Conservation (phyloP, 345 rosid genomes). For the Hirschfeldia incana region DNA sequence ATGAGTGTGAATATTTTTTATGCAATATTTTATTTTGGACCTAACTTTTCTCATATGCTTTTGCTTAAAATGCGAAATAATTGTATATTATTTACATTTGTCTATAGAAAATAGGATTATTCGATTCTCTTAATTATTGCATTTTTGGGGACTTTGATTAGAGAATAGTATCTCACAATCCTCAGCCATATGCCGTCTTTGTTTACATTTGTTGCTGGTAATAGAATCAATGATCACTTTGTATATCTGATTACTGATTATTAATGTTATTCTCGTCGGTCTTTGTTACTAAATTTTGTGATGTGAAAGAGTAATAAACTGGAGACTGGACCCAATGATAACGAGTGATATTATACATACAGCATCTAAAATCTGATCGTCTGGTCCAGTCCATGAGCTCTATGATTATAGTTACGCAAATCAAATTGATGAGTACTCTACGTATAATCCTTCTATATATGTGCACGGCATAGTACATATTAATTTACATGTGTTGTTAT, state of each 20-base stretch:
- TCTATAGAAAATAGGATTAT: conserved; percentile 13
- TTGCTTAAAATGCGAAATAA: conserved; percentile 29
- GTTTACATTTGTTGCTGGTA: not conserved
- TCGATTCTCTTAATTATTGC: conserved; percentile 30
- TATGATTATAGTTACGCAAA: not conserved
- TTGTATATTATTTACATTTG: conserved; percentile 1
- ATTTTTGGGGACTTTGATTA: conserved; percentile 20
- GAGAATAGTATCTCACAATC: conserved; percentile 15
- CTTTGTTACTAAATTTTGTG: not conserved
- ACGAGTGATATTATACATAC: conserved; percentile 5
- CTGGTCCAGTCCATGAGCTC: conserved; percentile 19
- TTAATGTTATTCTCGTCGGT: not conserved
- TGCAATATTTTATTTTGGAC: conserved; percentile 13
- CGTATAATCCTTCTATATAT: not conserved
- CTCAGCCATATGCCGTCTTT: conserved; percentile 10
- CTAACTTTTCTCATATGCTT: conserved; percentile 32
- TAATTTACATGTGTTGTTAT: not conserved
- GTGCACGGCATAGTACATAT: not conserved
- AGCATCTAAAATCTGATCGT: conserved; percentile 4
- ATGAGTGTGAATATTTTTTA: conserved; percentile 23
- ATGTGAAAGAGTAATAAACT: conserved; percentile 12
- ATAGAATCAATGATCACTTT: not conserved
- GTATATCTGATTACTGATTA: not conserved
- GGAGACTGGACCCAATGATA: conserved; percentile 19
- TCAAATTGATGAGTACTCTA: not conserved